These are phyloP conservation scores for Sphaerulina vaccinii DNA, from an alignment of 2,329 filamentous ascomycete genomes.

Conservation along the genomic window DNA sequence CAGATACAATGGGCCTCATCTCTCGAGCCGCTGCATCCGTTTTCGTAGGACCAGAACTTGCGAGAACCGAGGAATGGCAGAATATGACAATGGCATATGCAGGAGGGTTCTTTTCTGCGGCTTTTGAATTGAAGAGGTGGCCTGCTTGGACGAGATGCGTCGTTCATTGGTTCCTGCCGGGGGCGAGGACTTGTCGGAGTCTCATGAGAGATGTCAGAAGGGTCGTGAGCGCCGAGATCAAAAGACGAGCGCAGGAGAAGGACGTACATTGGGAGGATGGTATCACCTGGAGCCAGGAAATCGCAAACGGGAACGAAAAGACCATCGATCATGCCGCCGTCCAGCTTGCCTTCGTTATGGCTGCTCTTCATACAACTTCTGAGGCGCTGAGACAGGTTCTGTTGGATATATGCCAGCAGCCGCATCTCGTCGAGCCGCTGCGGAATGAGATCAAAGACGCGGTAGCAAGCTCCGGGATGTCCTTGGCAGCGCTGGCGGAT, in stretches of 20 bases:
- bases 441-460: constrained; percentile 29
- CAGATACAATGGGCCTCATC: constrained; percentile 24
- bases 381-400: constrained; percentile 29
- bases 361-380: constrained; percentile 27
- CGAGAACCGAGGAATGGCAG: constrained; percentile 44
- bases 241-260: constrained; percentile 20
- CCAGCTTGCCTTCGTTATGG: constrained; percentile 22
- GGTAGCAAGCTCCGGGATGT: constrained; percentile 26
- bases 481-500: constrained; percentile 29
- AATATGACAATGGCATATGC: constrained; percentile 40
- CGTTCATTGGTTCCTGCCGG: constrained; percentile 38
- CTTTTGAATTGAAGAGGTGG: constrained; percentile 36
- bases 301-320: constrained; percentile 15
- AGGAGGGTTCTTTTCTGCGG: constrained; percentile 37
- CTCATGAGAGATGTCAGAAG: constrained; percentile 35
- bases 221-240: constrained; percentile 39
- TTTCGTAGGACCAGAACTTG: constrained; percentile 41
- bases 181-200: constrained; percentile 36
- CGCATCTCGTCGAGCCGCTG: constrained; percentile 29
- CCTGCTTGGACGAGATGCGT: constrained; percentile 39
- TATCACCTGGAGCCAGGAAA: constrained; percentile 32
- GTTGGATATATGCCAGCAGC: constrained; percentile 23
- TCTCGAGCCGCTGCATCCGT: constrained; percentile 43
- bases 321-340: constrained; percentile 2
- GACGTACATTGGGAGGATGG: constrained; percentile 26